Base-by-base conservation (phyloP, 1,139 yeast species). In the Nakaseomyces sp. region DNA sequence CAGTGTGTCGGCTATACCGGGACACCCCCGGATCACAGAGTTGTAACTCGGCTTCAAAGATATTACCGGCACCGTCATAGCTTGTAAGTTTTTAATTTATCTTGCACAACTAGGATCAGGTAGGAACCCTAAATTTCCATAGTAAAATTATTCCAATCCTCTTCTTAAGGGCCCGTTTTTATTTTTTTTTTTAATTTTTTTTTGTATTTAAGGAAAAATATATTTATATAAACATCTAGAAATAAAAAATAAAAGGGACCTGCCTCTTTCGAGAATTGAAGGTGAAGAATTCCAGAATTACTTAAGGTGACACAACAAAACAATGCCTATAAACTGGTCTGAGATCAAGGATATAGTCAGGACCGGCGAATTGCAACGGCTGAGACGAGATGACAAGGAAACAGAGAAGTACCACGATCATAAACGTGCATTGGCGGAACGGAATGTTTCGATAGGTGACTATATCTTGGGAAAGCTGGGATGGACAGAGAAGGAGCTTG, bases 1-100 rank as follows among this genome's bases (percentile, higher is more conserved):
- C 54, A 76, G 61, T 9, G 81, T 76, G 46, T 78, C 68, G 1
- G 80, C 74, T 0, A 79, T 75, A 0, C 85, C 85, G 1, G 84
- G 82, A 57, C 82, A 76, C 3, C 85, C 85, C 41, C 69, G 64
- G 0, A 78, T 76, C 1, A 76, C 63, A 19, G 75, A 67, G 18
- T 67, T 60, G 35, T 71, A 72, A 30, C 74, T 67, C 2, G 79
- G 74, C 45, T 72, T 72, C 41, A 78, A 42, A 0, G 66, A 59
- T 38, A 63, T 56, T 4, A 61, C 55, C 3, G 67, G 67, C 37
- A 50, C 49, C 12, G 62, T 52, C 57, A 54, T 49, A n/a, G n/a
- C n/a, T n/a, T n/a, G n/a, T 22, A 2, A 22, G 9, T 22, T 9
- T 22, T 20, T 22, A 22, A 3, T 22, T 22, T 7, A 6, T 22